Conservation (phyloP, 1,284 basidiomycete genomes). For the Prillingera fragicola region DNA sequence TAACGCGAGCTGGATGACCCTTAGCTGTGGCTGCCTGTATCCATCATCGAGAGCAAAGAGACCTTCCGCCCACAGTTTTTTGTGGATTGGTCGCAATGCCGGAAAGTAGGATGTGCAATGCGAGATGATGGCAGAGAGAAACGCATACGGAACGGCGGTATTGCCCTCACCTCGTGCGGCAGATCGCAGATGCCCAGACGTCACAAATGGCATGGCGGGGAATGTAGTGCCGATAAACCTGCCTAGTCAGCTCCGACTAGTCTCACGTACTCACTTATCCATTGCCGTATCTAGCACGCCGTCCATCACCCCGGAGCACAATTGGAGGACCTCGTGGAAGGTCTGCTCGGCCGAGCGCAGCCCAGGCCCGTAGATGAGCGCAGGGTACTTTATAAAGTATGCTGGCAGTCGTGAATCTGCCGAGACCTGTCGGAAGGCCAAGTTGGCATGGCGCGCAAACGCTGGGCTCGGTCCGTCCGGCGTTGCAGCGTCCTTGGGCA, state of each 20-base stretch:
- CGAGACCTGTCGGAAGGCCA: constrained; percentile 36
- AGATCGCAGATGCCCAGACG: too few species aligned
- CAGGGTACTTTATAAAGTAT: constrained; percentile 35
- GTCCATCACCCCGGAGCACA: constrained; percentile 8
- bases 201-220: constrained; percentile 38
- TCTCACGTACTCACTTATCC: constrained; percentile 5
- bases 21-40: constrained; percentile 35
- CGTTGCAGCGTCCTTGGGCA: constrained; percentile 5
- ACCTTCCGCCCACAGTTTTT: constrained; percentile 29
- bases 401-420: constrained; percentile 25
- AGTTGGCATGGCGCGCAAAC: constrained; percentile 11
- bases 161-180: constrained; percentile 13
- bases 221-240: constrained; percentile 23
- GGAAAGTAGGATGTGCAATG: constrained; percentile 30
- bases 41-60: constrained; percentile 38
- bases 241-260: not conserved
- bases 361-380: constrained; percentile 31
- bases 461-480: not conserved
- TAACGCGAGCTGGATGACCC: constrained; percentile 35
- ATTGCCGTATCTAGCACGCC: constrained; percentile 12
- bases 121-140: constrained; percentile 35
- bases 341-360: constrained; percentile 17
- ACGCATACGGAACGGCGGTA: constrained; percentile 26
- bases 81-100: constrained; percentile 26
- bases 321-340: constrained; percentile 12